Percentiles rank a stretch among this genome's conserved stretches.
These are phyloP conservation scores for Xylariaceae sp. DNA, from an alignment of 2,329 filamentous ascomycete genomes.

Conservation along the genomic window DNA sequence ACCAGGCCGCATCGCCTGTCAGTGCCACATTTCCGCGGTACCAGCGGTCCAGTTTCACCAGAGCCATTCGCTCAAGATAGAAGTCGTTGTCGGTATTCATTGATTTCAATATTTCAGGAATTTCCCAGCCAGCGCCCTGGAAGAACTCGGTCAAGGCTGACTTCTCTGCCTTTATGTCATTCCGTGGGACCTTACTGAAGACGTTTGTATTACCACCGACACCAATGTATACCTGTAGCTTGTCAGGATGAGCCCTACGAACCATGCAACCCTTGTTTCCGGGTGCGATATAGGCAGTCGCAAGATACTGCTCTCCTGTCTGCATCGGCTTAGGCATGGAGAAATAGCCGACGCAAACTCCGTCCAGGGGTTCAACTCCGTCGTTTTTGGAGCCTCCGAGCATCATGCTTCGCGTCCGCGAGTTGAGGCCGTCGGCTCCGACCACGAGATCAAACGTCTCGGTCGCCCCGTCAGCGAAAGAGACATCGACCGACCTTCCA, in stretches of 20 bases:
- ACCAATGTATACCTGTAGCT: constrained; percentile 37
- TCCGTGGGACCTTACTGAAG: constrained; percentile 17
- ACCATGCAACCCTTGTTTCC: constrained; percentile 37
- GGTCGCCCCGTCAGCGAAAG: constrained; percentile 39
- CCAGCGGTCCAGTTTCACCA: constrained; percentile 38
- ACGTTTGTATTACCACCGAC: constrained; percentile 20
- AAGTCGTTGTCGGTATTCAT: constrained; percentile 41
- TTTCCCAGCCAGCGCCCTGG: constrained; percentile 42
- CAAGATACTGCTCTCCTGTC: constrained; percentile 33
- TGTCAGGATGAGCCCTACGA: constrained; percentile 35
- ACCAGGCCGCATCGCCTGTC: constrained; percentile 48
- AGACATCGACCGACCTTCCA: constrained; percentile 17
- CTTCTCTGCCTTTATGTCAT: constrained; percentile 37
- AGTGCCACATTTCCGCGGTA: constrained; percentile 42
- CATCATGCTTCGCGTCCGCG: constrained; percentile 42
- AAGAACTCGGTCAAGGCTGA: constrained; percentile 36
- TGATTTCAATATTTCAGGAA: constrained; percentile 37
- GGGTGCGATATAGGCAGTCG: constrained; percentile 35
- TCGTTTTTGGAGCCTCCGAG: constrained; percentile 27
- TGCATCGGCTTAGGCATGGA: constrained; percentile 31
- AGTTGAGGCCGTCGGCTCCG: constrained; percentile 53
- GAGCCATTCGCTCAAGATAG: constrained; percentile 41
- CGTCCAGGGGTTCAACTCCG: constrained; percentile 22
- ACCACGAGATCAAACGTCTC: constrained; percentile 49
- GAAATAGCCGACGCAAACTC: constrained; percentile 31